A percentile compares a stretch with the other conserved stretches of the same genome.
Conservation (phyloP, 306 rosid genomes). For the Fagus sylvatica region DNA sequence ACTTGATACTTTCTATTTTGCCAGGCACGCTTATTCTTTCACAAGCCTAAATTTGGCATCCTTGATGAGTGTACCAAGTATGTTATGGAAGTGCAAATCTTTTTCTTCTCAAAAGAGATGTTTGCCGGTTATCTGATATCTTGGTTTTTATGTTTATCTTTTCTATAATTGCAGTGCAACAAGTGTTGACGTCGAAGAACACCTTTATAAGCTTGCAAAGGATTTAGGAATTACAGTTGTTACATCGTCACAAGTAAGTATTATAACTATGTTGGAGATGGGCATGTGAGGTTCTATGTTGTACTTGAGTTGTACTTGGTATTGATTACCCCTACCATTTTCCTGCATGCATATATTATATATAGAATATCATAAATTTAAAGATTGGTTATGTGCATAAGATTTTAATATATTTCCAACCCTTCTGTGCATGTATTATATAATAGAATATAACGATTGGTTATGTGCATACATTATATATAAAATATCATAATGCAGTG, state of each 20-base stretch:
- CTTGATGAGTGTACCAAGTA: conserved; percentile 99
- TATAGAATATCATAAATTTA: neutral
- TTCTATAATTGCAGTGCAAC: conserved; percentile 74
- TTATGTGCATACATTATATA: too few species aligned
- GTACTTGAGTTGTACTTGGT: neutral
- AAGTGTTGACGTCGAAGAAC: conserved; percentile 96
- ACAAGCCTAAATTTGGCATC: conserved; percentile 88
- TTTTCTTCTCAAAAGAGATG: conserved; percentile 8
- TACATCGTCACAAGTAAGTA: conserved; percentile 93
- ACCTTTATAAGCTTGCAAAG: conserved; percentile 82
- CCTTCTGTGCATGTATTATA: too few species aligned
- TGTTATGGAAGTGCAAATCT: conserved; percentile 33
- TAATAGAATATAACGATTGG: too few species aligned
- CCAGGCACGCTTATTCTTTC: conserved; percentile 96
- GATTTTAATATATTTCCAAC: too few species aligned
- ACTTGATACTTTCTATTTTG: conserved; percentile 32
- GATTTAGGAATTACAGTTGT: conserved; percentile 85
- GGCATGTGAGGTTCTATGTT: neutral
- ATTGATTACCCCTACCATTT: neutral
- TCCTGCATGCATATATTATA: neutral
- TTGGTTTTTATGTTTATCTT: conserved; percentile 1
- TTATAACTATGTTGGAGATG: neutral
- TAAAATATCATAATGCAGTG: neutral
- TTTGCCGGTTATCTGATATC: conserved; percentile 18
- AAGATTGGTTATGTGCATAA: too few species aligned